Evolutionary conservation across 2,329 filamentous ascomycete genomes (phyloP), one percentile per base, ranked within the genome.

Genomic region (Pseudogymnoascus sp.): DNA sequence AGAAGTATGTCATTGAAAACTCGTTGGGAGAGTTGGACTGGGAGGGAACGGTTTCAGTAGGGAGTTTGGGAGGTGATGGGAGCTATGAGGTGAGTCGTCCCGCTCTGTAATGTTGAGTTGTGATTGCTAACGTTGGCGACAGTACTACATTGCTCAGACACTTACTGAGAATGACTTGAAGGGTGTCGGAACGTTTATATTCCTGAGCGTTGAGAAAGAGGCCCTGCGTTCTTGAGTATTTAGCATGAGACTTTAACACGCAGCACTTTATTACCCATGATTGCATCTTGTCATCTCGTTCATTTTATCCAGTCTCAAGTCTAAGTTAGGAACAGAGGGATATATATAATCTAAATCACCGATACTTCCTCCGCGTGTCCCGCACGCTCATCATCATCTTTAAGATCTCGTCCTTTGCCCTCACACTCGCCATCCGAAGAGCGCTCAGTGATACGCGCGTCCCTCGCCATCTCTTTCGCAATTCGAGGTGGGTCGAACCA

Each of bases 171-270:
- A 69, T 54, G 67, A 68, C 40, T 54, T 69, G 59, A 69, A 69
- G 58, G 67, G 66, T 8, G 63, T 62, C 21, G 67, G 65, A n/a
- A 65, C 67, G 7, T 68, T 68, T 17, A 62, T 69, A 50, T 67
- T 64, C 47, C 66, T 66, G 11, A 67, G 66, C 47, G 61, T 65
- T 6, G 67, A 69, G 60, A 54, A 54, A 9, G 44, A 54, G 26
- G 44, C 44, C 17, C 11, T 54, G 26, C n/a, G 29, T 17, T 26
- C 26, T 4, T 33, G 44, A 54, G 6, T 33, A 17, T 17, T 39
- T 39, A 10, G n/a, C 2, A 6, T 3, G 9, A 17, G 2, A 15
- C 36, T 15, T 17, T 7, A 15, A 39, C 36, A 1, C n/a, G n/a
- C 36, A 39, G n/a, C 36, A 21, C 1, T 17, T 15, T 17, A 40